These are phyloP conservation scores for Clitocybe nebularis DNA, from an alignment of 1,284 basidiomycete species.

Conservation along the genomic window DNA sequence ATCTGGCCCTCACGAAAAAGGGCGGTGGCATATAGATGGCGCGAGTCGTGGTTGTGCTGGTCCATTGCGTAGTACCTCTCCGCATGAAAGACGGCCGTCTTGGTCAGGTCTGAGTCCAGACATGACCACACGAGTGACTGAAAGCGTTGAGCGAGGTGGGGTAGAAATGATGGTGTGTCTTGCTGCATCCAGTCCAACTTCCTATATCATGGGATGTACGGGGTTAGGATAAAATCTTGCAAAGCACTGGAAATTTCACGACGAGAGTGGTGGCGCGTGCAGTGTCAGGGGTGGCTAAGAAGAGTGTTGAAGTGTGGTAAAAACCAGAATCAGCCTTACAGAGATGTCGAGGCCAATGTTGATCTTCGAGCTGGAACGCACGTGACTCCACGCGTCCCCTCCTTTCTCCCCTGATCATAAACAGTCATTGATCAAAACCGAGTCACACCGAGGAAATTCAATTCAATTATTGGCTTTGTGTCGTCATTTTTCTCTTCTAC, in stretches of 20 bases:
- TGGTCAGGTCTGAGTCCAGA: slow-evolving; percentile 71
- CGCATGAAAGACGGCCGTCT: slow-evolving; percentile 78
- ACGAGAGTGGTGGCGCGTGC: slow-evolving; percentile 11
- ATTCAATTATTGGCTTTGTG: neutral
- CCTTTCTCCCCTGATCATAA: neutral
- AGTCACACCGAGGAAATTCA: neutral
- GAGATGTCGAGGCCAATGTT: slow-evolving; percentile 17
- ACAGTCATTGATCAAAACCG: neutral
- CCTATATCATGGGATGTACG: slow-evolving; percentile 10
- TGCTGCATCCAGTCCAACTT: slow-evolving; percentile 38
- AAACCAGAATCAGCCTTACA: slow-evolving; percentile 13
- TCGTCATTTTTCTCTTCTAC: neutral
- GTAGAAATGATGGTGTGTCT: slow-evolving; percentile 38
- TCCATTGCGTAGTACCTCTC: slow-evolving; percentile 73
- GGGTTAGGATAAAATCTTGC: slow-evolving; percentile 1
- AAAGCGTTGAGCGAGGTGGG: slow-evolving; percentile 62
- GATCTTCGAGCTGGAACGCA: slow-evolving; percentile 15
- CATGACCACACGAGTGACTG: slow-evolving; percentile 69
- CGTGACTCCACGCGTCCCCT: slow-evolving; percentile 20
- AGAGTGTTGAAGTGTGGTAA: slow-evolving; percentile 8
- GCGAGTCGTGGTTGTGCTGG: slow-evolving; percentile 70
- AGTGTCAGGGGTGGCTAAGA: slow-evolving; percentile 1
- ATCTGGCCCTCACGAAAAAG: slow-evolving; percentile 72
- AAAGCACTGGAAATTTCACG: slow-evolving; percentile 5
- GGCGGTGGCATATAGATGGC: slow-evolving; percentile 79